Percentiles rank a stretch among this genome's conserved stretches.
These are phyloP conservation scores for Cercospora sp. DNA, from an alignment of 2,329 filamentous ascomycete genomes.

Conservation along the genomic window DNA sequence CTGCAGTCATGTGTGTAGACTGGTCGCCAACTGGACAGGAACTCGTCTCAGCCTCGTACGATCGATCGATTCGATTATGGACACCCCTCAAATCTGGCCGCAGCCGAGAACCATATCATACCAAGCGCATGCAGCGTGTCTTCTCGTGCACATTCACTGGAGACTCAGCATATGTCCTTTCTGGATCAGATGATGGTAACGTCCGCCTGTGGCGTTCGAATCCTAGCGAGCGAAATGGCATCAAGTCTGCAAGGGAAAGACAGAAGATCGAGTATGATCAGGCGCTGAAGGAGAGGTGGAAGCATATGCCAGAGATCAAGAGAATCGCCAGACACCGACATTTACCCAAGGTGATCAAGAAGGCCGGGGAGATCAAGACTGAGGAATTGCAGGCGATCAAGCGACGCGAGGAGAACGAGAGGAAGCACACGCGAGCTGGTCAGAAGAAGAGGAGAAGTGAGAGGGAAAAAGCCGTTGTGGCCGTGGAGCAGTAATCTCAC, in stretches of 20 bases:
- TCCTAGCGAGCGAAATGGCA: constrained; percentile 77
- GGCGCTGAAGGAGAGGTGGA: constrained; percentile 77
- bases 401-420: constrained; percentile 88
- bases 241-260: constrained; percentile 82
- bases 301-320: constrained; percentile 93
- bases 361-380: constrained; percentile 89
- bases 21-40: constrained; percentile 94
- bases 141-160: constrained; percentile 83
- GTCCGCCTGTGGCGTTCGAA: constrained; percentile 85
- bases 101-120: constrained; percentile 92
- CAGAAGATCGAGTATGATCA: constrained; percentile 91
- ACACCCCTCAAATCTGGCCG: constrained; percentile 69
- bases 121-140: constrained; percentile 95
- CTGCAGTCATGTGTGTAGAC: constrained; percentile 93
- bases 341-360: constrained; percentile 89
- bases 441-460: constrained; percentile 71
- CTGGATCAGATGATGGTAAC: constrained; percentile 92
- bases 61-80: constrained; percentile 86
- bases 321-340: constrained; percentile 90
- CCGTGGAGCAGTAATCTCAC: constrained; percentile 56
- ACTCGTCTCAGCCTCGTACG: constrained; percentile 85
- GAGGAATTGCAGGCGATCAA: constrained; percentile 88
- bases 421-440: constrained; percentile 85
- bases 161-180: constrained; percentile 85
- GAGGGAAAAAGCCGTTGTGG: constrained; percentile 90